These are phyloP conservation scores for Mycena leptocephala DNA, from an alignment of 768 basidiomycete species.

Conservation along the genomic window DNA sequence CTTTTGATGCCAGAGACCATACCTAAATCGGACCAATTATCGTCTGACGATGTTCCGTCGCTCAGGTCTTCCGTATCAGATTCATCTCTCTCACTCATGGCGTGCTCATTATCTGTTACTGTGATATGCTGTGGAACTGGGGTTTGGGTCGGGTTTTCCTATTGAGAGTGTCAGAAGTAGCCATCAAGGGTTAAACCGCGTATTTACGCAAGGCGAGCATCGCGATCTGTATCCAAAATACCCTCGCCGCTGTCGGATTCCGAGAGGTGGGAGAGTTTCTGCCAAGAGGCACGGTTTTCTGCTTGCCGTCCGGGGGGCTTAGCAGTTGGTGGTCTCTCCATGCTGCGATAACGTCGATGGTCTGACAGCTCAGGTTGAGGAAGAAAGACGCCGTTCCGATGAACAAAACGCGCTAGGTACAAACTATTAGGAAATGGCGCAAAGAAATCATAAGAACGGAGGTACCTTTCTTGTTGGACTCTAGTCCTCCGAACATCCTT, in stretches of 20 bases:
- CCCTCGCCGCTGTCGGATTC: slow-evolving; percentile 80
- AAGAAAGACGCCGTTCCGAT: slow-evolving; percentile 69
- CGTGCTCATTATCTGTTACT: slow-evolving; percentile 66
- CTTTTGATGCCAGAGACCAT: slow-evolving; percentile 21
- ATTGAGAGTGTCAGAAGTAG: slow-evolving; percentile 1
- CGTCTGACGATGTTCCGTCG: slow-evolving; percentile 66
- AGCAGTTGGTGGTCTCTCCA: slow-evolving; percentile 24
- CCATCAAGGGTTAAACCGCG: not conserved
- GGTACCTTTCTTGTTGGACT: slow-evolving; percentile 14
- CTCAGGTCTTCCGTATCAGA: slow-evolving; percentile 85
- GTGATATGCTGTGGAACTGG: slow-evolving; percentile 60
- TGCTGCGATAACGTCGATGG: slow-evolving; percentile 27
- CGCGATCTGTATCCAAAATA: slow-evolving; percentile 77
- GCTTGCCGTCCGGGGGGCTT: slow-evolving; percentile 10
- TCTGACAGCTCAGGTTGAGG: slow-evolving; percentile 55
- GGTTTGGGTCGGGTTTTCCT: slow-evolving; percentile 71
- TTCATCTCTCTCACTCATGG: slow-evolving; percentile 81
- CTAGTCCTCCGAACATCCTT: slow-evolving; percentile 61
- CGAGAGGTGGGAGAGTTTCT: slow-evolving; percentile 54
- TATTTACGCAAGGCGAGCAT: slow-evolving; percentile 80
- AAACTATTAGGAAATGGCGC: not conserved
- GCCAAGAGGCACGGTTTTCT: slow-evolving; percentile 30
- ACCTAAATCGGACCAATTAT: slow-evolving; percentile 67
- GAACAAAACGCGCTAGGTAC: slow-evolving; percentile 43
- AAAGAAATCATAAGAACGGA: slow-evolving; percentile 22